Evolutionary conservation across 768 basidiomycete species (phyloP), one percentile per base, ranked within the genome.

Genomic region (Erythrobasidium yunnanense): DNA sequence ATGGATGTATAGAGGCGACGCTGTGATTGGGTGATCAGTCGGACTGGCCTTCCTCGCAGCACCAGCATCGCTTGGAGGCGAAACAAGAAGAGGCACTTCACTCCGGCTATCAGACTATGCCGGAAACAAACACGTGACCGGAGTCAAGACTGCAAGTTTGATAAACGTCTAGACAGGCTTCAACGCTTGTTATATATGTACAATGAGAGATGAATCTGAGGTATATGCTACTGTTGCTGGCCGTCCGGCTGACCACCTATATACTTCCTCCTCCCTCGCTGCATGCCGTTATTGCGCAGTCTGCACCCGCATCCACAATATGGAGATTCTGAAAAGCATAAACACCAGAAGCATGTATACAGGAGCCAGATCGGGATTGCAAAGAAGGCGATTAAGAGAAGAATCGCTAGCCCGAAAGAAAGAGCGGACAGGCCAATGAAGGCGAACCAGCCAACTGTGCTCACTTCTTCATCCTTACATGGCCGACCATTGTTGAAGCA

Each of bases 1-100:
- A 63, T 63, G 23, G 60, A 18, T 5, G 45, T 49, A 49, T 63
- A 63, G 7, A 3, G 29, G 45, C 56, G 54, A 22, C 5, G 23
- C 23, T 33, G 23, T 6, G 18, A 34, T 11, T 34, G 15, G n/a
- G n/a, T n/a, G n/a, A n/a, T n/a, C n/a, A n/a, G n/a, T n/a, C n/a
- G n/a, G n/a, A n/a, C n/a, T n/a, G n/a, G n/a, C n/a, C n/a, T n/a
- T n/a, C n/a, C n/a, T n/a, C n/a, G n/a, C n/a, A n/a, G n/a, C n/a
- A n/a, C n/a, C n/a, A n/a, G n/a, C n/a, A n/a, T n/a, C n/a, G n/a
- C n/a, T n/a, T n/a, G n/a, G n/a, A n/a, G n/a, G n/a, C n/a, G n/a
- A n/a, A n/a, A n/a, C n/a, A n/a, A n/a, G n/a, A n/a, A n/a, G n/a
- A n/a, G n/a, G n/a, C n/a, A n/a, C n/a, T n/a, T n/a, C n/a, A n/a